Conservation (phyloP, 2,329 filamentous ascomycete genomes). For the Pseudogymnoascus sp. region DNA sequence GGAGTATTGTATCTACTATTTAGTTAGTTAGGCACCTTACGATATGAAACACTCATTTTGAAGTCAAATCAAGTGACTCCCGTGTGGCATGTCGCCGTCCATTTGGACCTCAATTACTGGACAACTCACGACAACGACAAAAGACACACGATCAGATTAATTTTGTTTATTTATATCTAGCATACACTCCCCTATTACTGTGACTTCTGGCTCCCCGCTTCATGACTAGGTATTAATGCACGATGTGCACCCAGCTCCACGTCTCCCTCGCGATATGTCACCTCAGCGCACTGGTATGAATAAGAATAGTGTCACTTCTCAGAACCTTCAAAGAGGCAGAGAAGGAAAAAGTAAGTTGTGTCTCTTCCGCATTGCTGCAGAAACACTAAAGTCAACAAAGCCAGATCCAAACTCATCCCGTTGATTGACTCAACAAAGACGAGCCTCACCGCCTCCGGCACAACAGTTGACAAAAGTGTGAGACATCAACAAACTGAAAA, state of each 20-base stretch:
- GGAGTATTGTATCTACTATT: neutral
- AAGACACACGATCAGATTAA: neutral
- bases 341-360: neutral
- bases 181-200: conserved; percentile 1
- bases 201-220: neutral
- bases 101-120: neutral
- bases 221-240: neutral
- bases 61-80: neutral
- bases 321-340: neutral
- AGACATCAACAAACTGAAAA: neutral
- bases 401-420: neutral
- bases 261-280: neutral
- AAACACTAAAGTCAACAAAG: neutral
- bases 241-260: neutral
- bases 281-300: neutral
- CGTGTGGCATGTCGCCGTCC: neutral
- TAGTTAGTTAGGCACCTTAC: neutral
- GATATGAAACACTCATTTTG: neutral
- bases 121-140: neutral
- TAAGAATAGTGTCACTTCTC: neutral
- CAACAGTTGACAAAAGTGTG: neutral
- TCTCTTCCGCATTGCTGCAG: neutral
- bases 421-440: neutral
- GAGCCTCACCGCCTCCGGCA: neutral
- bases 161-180: conserved; percentile 1